Evolutionary conservation across 2,329 filamentous ascomycete species (phyloP).

Genomic region (Ophiostoma angusticollis): DNA sequence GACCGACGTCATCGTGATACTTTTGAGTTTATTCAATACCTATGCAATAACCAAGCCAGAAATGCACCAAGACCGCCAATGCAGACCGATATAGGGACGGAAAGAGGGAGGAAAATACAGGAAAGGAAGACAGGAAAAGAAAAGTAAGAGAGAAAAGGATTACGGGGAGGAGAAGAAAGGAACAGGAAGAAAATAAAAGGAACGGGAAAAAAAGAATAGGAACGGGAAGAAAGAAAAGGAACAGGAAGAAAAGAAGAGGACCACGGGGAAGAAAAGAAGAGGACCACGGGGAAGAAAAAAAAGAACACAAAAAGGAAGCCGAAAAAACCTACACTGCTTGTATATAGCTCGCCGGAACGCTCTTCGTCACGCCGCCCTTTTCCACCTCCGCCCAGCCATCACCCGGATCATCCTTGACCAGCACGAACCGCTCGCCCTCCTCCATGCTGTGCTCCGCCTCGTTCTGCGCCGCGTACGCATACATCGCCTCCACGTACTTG

Average conservation of each 20-base stretch:
- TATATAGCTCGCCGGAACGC: slow-evolving; percentile 89
- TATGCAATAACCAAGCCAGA: background rate
- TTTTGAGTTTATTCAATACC: too few relatives aligned
- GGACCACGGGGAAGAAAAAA: background rate
- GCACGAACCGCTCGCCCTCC: slow-evolving; percentile 83
- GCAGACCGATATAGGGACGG: background rate
- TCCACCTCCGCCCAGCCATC: slow-evolving; percentile 98
- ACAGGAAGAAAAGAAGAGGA: background rate
- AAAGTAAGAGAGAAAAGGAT: background rate
- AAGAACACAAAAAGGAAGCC: background rate
- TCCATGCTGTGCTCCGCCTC: slow-evolving; percentile 81
- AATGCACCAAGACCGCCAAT: slow-evolving; percentile 1
- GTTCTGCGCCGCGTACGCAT: slow-evolving; percentile 78
- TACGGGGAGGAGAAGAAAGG: background rate
- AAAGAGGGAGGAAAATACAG: background rate
- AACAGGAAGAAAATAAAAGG: background rate
- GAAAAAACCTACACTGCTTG: slow-evolving; percentile 45
- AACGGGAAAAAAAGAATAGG: background rate
- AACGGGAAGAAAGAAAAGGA: background rate
- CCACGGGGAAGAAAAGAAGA: background rate
- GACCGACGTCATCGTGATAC: too few relatives aligned
- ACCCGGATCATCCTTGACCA: slow-evolving; percentile 75
- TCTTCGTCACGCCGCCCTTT: slow-evolving; percentile 72
- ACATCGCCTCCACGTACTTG: slow-evolving; percentile 83
- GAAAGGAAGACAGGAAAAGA: background rate